phyloP scores from a whole-genome alignment of 495 filamentous ascomycete species.

The Oidiodendron maius region DNA sequence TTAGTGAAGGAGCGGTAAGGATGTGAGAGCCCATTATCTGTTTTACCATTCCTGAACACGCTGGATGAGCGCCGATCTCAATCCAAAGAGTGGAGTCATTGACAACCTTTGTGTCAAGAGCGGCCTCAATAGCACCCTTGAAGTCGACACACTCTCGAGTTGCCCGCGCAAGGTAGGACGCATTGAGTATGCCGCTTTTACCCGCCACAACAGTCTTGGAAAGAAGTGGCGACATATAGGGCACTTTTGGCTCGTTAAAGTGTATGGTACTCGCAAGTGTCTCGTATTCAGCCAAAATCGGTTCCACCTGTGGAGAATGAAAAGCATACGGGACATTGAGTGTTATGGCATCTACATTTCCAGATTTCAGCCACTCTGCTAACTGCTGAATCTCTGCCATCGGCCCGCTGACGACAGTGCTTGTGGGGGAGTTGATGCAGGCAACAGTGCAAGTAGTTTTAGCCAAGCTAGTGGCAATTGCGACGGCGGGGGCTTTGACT shows the following conservation, averaged over 20 bases:
- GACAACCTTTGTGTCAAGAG: constrained; percentile 39
- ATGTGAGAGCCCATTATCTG: constrained; percentile 50
- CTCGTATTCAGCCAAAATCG: constrained; percentile 63
- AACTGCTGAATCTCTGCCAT: constrained; percentile 46
- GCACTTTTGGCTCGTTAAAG: constrained; percentile 56
- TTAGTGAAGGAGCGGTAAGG: constrained; percentile 48
- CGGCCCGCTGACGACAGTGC: constrained; percentile 54
- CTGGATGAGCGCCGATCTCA: constrained; percentile 64
- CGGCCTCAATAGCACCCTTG: constrained; percentile 51
- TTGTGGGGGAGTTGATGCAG: constrained; percentile 55
- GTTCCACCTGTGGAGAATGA: constrained; percentile 72
- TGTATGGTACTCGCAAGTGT: constrained; percentile 44
- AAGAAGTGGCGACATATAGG: constrained; percentile 63
- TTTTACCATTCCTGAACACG: constrained; percentile 63
- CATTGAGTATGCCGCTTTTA: constrained; percentile 48
- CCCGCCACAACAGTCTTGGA: constrained; percentile 50
- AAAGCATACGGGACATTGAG: constrained; percentile 75
- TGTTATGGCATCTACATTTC: constrained; percentile 56
- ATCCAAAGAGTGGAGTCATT: constrained; percentile 51
- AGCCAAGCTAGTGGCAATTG: constrained; percentile 29
- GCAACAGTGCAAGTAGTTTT: constrained; percentile 36
- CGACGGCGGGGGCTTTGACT: constrained; percentile 36
- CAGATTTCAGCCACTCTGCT: constrained; percentile 48
- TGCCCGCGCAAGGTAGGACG: constrained; percentile 57
- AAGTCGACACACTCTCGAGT: constrained; percentile 71